phyloP scores from a whole-genome alignment of 2,329 filamentous ascomycete genomes.

The Rutstroemia sp. region DNA sequence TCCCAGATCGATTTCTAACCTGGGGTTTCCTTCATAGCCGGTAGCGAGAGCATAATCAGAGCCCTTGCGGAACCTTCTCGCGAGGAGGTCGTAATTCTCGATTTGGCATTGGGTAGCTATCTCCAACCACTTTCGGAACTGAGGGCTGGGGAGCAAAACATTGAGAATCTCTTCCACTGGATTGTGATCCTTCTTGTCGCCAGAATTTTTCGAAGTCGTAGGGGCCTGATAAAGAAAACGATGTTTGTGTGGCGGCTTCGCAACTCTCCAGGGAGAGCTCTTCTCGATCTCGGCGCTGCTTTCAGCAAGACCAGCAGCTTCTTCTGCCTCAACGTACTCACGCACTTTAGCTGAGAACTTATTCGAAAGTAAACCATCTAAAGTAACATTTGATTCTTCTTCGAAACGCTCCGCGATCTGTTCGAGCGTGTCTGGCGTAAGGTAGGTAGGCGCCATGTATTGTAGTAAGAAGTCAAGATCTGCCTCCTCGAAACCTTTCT shows the following conservation, averaged over 20 bases:
- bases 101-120: constrained; percentile 71
- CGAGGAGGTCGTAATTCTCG: constrained; percentile 69
- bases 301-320: constrained; percentile 40
- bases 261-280: constrained; percentile 59
- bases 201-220: constrained; percentile 29
- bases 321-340: constrained; percentile 60
- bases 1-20: constrained; percentile 79
- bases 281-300: constrained; percentile 50
- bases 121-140: constrained; percentile 86
- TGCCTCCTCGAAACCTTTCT: constrained; percentile 60
- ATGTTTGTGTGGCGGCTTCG: constrained; percentile 89
- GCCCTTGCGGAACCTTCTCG: constrained; percentile 78
- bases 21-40: constrained; percentile 67
- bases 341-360: constrained; percentile 70
- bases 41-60: constrained; percentile 91
- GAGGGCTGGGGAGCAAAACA: constrained; percentile 71
- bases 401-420: constrained; percentile 73
- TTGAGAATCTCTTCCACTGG: constrained; percentile 74
- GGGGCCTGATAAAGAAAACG: constrained; percentile 76
- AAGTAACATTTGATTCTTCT: constrained; percentile 75
- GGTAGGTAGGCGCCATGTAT: constrained; percentile 83
- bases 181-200: constrained; percentile 36
- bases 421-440: constrained; percentile 85
- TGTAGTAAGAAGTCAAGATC: constrained; percentile 87
- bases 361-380: constrained; percentile 69